Evolutionary conservation across 2,329 filamentous ascomycete species (phyloP).

Genomic region (Diatrype stigma): DNA sequence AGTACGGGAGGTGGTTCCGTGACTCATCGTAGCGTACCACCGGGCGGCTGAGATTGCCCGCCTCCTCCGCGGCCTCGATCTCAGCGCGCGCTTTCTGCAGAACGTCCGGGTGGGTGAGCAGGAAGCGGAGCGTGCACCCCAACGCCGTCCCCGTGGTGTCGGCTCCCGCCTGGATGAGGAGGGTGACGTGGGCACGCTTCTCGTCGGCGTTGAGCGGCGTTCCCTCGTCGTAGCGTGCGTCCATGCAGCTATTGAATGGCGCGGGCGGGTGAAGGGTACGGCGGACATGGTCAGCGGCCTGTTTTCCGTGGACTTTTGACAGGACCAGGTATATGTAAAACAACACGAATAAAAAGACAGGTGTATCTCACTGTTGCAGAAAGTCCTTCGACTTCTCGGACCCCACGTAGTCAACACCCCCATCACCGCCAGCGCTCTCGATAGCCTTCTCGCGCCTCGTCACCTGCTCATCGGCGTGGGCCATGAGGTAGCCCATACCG

Average conservation of each 20-base stretch:
- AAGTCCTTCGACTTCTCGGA: constrained; percentile 26
- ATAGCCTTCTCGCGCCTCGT: constrained; percentile 19
- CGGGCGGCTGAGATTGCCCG: constrained; percentile 5
- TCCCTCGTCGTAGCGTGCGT: constrained; percentile 25
- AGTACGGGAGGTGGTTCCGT: constrained; percentile 10
- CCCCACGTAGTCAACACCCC: background rate
- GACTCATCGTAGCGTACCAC: constrained; percentile 10
- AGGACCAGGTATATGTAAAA: too few relatives aligned
- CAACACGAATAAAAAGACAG: background rate
- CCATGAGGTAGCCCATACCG: constrained; percentile 35
- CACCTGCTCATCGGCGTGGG: constrained; percentile 30
- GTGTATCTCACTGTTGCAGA: constrained; percentile 25
- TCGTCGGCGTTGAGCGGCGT: constrained; percentile 24
- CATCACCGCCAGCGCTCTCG: constrained; percentile 7
- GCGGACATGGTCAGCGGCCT: background rate
- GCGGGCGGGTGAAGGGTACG: too few relatives aligned
- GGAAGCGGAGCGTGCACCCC: constrained; percentile 3
- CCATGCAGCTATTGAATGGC: constrained; percentile 21
- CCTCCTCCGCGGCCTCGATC: constrained; percentile 1
- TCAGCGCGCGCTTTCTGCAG: constrained; percentile 2
- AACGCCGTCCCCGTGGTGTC: constrained; percentile 8
- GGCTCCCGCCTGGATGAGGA: constrained; percentile 9
- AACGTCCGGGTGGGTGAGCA: constrained; percentile 2
- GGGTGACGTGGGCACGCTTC: constrained; percentile 21
- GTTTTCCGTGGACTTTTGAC: too few relatives aligned